Percentiles rank a stretch among this genome's conserved stretches.
Conservation (phyloP, 345 rosid species). For the Crucihimalaya himalaica region DNA sequence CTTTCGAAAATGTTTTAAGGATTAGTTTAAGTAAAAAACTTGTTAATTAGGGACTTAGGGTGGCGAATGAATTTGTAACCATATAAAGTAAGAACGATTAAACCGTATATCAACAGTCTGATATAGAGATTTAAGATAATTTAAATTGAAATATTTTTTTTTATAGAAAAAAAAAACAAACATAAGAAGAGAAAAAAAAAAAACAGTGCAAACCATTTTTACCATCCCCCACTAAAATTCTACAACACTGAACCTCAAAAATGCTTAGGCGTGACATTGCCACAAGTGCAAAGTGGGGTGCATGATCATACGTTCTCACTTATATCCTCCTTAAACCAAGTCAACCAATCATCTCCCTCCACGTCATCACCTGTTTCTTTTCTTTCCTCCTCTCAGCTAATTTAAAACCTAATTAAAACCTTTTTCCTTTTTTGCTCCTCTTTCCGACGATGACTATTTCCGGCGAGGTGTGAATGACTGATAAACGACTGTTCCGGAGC, state of each 20-base stretch:
- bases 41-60: background rate
- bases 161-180: background rate
- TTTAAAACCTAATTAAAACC: constrained; percentile 32
- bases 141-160: background rate
- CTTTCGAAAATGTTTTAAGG: background rate
- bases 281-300: constrained; percentile 70
- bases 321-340: constrained; percentile 44
- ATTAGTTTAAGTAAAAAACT: background rate
- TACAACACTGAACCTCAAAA: constrained; percentile 62
- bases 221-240: constrained; percentile 44
- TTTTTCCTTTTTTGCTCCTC: constrained; percentile 11
- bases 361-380: constrained; percentile 42
- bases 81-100: constrained; percentile 2
- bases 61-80: constrained; percentile 19
- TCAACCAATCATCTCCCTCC: constrained; percentile 53
- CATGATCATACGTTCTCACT: constrained; percentile 72
- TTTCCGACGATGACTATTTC: constrained; percentile 37
- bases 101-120: constrained; percentile 25
- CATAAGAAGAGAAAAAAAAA: constrained; percentile 3
- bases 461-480: constrained; percentile 85
- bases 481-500: constrained; percentile 65
- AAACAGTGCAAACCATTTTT: constrained; percentile 29
- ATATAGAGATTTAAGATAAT: constrained; percentile 21
- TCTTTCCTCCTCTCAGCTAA: background rate
- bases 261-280: constrained; percentile 78